Base-by-base conservation (phyloP, 2,329 filamentous ascomycete species). In the Penicillium capsulatum region DNA sequence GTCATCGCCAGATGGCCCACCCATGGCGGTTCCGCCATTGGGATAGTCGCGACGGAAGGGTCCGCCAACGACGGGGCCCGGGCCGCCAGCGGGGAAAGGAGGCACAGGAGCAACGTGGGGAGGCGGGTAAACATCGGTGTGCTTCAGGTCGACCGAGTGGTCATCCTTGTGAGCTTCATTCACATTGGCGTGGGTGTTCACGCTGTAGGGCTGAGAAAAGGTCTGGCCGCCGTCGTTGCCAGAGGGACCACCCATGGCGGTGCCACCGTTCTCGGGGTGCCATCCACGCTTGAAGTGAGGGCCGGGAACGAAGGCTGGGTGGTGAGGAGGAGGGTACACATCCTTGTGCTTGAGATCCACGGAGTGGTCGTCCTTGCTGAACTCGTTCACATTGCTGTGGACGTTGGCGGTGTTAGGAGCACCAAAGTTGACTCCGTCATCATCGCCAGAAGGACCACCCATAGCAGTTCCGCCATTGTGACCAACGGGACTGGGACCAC, bases 211-310 rank as follows among this genome's bases (percentile, higher is more conserved):
- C 19, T 37, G 28, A 19, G 44, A 42, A 36, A 53, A 54, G 11
- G 36, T 34, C 40, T 57, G 52, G 4, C 55, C 55, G 8, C 34
- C 50, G 27, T 60, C 58, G 6, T 57, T 17, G 3, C 51, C 56
- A 6, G 47, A 44, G 3, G 52, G 52, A 0, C 57, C 55, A 14
- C 48, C 50, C n/a, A 58, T 41, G 2, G 44, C 43, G 3, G 48
- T 51, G 0, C 38, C 47, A 24, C 50, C 47, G 10, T 40, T 15
- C 16, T 35, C 30, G 13, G 43, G 40, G 11, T 33, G 38, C 32
- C 39, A 42, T 13, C 34, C 14, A 14, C 48, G 48, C 46, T 49
- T 51, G 40, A 42, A 44, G 15, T 39, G 42, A 28, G 17, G 10
- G 5, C 41, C 47, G 28, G 42, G 47, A 43, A 5, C 19, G 19